A percentile compares a stretch with the other conserved stretches of the same genome.
Conservation (phyloP, 1,284 basidiomycete species). For the Melampsora larici-populina region DNA sequence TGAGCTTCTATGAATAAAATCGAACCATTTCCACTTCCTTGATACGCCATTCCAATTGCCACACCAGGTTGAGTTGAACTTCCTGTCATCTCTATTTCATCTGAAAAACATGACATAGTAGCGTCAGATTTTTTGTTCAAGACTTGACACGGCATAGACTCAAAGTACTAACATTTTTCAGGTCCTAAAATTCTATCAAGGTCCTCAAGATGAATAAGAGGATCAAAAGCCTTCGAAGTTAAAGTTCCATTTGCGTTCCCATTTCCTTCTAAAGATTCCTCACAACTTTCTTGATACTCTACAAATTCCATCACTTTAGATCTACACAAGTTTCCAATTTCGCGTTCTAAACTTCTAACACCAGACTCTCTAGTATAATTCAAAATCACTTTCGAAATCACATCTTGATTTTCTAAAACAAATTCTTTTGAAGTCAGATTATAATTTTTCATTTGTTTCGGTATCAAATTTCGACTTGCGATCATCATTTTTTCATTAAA, state of each 20-base stretch:
- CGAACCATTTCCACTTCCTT: conserved; percentile 79
- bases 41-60: conserved; percentile 79
- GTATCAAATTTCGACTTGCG: conserved; percentile 64
- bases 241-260: too few species aligned
- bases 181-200: conserved; percentile 81
- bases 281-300: conserved; percentile 62
- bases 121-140: conserved; percentile 46
- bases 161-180: conserved; percentile 60
- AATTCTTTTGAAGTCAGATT: conserved; percentile 60
- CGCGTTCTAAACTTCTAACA: conserved; percentile 82
- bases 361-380: conserved; percentile 83
- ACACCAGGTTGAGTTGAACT: conserved; percentile 29
- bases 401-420: conserved; percentile 63
- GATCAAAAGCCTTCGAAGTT: conserved; percentile 60
- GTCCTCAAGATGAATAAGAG: conserved; percentile 66
- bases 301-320: conserved; percentile 87
- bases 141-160: conserved; percentile 54
- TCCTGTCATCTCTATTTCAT: conserved; percentile 42
- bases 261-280: conserved; percentile 45
- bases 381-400: conserved; percentile 68
- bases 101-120: background rate
- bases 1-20: conserved; percentile 62
- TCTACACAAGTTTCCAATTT: conserved; percentile 77
- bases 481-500: conserved; percentile 56
- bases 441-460: conserved; percentile 78